Evolutionary conservation across 257 asterid genomes (phyloP), one percentile per base, ranked within the genome.

Genomic region (Solanum sejunctum): DNA sequence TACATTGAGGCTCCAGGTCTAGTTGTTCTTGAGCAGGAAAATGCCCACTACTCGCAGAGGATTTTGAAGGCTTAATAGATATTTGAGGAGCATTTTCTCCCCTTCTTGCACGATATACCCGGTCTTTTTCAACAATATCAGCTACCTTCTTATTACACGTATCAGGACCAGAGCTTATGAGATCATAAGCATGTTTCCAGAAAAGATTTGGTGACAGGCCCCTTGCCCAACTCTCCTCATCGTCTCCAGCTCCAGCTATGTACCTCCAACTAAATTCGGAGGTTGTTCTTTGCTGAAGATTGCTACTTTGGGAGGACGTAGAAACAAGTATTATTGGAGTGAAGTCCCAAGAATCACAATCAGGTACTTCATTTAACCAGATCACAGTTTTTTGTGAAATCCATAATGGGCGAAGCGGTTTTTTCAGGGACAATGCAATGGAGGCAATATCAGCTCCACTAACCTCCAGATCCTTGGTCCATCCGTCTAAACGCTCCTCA

Each of bases 181-280:
- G 88, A 86, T 95, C 98, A 88, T 93, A 88, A 45, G 93, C 97
- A 86, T 93, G 93, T 87, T 93, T 92, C 98, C 98, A 96, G 91
- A 96, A 96, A 82, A 95, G 92, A 78, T 61, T 79, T 69, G 99
- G 98, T 1, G 92, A 83, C 81, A 96, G 84, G 43, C 97, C 96
- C 89, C 99, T 92, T 56, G 99, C 94, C 99, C 99, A 96, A 82
- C 98, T 93, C 89, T 96, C 99, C 91, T 95, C 99, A 86, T 96
- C 99, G 87, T 96, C 99, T 84, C 98, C 99, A 87, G 99, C 99
- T 85, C 99, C 99, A 87, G 99, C 92, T 78, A 96, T 96, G 86
- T 96, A 96, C 71, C 91, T 96, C 99, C 99, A 96, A 89, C 99
- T 96, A 81, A 93, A 96, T 88, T 93, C 92, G 0, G 99, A 96